phyloP scores from a whole-genome alignment of 2,329 filamentous ascomycete species.

The Stemphylium lycopersici region DNA sequence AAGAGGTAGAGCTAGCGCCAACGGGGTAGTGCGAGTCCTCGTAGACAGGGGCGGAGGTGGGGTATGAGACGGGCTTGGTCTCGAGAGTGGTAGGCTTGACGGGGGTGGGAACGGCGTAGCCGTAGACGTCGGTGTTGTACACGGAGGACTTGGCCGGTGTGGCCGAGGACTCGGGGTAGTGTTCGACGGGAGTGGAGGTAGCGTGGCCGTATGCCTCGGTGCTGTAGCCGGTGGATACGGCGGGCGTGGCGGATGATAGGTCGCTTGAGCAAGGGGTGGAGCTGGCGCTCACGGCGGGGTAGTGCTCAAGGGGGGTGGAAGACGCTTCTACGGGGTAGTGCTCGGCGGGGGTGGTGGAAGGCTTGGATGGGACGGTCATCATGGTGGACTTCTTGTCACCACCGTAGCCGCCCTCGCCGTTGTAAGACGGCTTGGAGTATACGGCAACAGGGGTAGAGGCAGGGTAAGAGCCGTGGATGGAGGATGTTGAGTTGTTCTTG shows the following conservation, averaged over 20 bases:
- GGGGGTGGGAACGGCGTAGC: too few species aligned
- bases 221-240: not conserved
- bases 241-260: not conserved
- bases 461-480: constrained; percentile 1
- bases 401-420: constrained; percentile 1
- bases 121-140: too few species aligned
- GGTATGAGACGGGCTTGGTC: too few species aligned
- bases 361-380: constrained; percentile 1
- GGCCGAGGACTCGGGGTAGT: too few species aligned
- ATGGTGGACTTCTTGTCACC: constrained; percentile 1
- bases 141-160: too few species aligned
- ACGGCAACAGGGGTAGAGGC: constrained; percentile 1
- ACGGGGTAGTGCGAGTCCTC: too few species aligned
- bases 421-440: constrained; percentile 7
- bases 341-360: not conserved
- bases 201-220: too few species aligned
- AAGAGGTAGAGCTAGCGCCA: too few species aligned
- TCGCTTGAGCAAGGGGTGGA: constrained; percentile 6
- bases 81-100: too few species aligned
- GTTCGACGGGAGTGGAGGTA: too few species aligned
- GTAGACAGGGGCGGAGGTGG: too few species aligned
- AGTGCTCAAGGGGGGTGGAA: not conserved
- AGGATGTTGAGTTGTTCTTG: constrained; percentile 7
- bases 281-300: not conserved
- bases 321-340: not conserved